These are phyloP conservation scores for Teunomyces cretensis DNA, from an alignment of 805 yeast species.

Conservation along the genomic window DNA sequence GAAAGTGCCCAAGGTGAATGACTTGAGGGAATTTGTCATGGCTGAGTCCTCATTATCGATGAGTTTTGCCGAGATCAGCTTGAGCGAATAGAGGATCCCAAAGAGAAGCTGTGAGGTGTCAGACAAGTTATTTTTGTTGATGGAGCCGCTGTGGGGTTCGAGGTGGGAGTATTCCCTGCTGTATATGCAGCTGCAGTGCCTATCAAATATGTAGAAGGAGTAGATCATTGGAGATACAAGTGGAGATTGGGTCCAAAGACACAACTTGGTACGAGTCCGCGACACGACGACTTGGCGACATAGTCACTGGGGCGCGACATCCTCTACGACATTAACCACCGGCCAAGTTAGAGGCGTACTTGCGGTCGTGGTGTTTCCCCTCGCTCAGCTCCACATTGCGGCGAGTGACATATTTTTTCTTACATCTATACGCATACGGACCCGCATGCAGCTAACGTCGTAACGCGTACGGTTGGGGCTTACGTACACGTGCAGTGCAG, in stretches of 20 bases:
- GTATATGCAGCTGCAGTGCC: slow-evolving; percentile 87
- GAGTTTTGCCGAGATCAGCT: slow-evolving; percentile 66
- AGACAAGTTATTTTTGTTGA: slow-evolving; percentile 57
- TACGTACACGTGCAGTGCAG: too few species aligned
- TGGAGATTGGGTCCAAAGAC: neutral
- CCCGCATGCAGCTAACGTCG: too few species aligned
- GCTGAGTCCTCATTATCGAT: slow-evolving; percentile 26
- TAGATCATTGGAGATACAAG: slow-evolving; percentile 50
- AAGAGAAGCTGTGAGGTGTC: slow-evolving; percentile 79
- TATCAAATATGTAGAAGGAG: slow-evolving; percentile 87
- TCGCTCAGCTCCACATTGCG: too few species aligned
- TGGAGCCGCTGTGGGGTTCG: slow-evolving; percentile 16
- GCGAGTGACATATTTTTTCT: too few species aligned
- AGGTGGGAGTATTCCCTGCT: slow-evolving; percentile 56
- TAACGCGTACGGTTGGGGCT: too few species aligned
- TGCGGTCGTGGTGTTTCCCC: too few species aligned
- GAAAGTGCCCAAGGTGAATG: slow-evolving; percentile 72
- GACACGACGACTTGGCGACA: neutral
- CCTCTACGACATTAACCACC: too few species aligned
- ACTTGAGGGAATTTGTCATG: slow-evolving; percentile 38
- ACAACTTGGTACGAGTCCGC: neutral
- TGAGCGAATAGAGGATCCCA: slow-evolving; percentile 79
- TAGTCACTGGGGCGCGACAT: too few species aligned
- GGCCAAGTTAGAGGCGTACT: too few species aligned
- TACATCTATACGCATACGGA: too few species aligned